Evolutionary conservation across 208 protist species (phyloP), one percentile per base, ranked within the genome.

Genomic region (Crithidia expoeki): DNA sequence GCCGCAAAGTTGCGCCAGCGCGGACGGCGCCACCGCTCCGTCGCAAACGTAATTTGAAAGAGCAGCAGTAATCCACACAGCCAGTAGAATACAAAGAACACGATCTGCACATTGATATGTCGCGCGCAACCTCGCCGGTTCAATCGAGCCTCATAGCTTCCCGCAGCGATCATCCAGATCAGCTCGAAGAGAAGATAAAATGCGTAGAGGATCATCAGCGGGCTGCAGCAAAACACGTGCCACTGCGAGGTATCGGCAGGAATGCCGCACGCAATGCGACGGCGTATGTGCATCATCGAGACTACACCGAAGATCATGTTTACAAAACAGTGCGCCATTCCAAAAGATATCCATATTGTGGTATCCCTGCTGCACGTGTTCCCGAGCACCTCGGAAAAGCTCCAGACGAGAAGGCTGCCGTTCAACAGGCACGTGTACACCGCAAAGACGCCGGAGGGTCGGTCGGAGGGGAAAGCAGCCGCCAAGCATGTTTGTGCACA

Each of bases 221-320:
- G 80, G 25, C 80, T 66, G 40, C 49, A 57, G 25, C 81, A 55
- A 61, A 87, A 90, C 17, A 94, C 52, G 40, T 61, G 72, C 55
- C 61, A 67, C 50, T 68, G 80, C 44, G 68, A 81, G 9, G 19
- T 59, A 0, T 76, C 50, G 0, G 57, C 32, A 0, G 55, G 71
- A 63, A 94, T 94, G 33, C 89, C 89, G 9, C 69, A 62, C 2
- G 76, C 59, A 47, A 94, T 92, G 0, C 60, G 36, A 9, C 60
- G 71, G 0, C 90, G 73, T 16, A 73, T 86, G 36, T 72, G 14
- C 57, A 74, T 47, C 69, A 95, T 89, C 6, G 89, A 53, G 0
- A 51, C 17, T n/a, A 90, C 70, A 12, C 74, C 68, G 66, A 89
- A 93, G 19, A 82, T 50, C 68, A 92, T 90, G 56, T 93, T 93